These are phyloP conservation scores for Funneliformis mosseae DNA, from an alignment of 192 early-diverging fungal genomes.

Conservation along the genomic window DNA sequence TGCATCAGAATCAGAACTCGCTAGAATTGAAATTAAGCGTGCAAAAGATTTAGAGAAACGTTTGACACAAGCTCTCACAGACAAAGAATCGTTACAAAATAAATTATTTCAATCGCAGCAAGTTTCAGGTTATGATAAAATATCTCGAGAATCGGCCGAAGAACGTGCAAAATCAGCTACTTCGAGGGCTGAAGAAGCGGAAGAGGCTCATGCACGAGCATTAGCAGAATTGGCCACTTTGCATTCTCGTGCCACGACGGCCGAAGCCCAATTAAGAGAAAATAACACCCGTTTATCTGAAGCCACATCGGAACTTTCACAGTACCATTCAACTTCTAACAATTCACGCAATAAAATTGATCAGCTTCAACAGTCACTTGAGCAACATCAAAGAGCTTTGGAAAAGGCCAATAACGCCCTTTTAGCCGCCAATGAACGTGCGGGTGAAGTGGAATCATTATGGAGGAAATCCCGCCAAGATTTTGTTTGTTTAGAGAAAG, in stretches of 20 bases:
- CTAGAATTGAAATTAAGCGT: constrained; percentile 46
- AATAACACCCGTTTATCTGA: constrained; percentile 38
- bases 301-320: constrained; percentile 41
- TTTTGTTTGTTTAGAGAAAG: constrained; percentile 39
- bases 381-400: constrained; percentile 48
- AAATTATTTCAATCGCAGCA: constrained; percentile 50
- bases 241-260: constrained; percentile 45
- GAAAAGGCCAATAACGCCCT: constrained; percentile 47
- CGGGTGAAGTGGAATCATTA: constrained; percentile 43
- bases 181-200: constrained; percentile 51
- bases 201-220: constrained; percentile 51
- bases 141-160: constrained; percentile 48
- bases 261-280: constrained; percentile 48
- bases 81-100: constrained; percentile 42
- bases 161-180: constrained; percentile 49
- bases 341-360: constrained; percentile 36
- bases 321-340: constrained; percentile 40
- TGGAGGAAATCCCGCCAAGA: constrained; percentile 49
- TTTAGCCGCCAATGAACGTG: constrained; percentile 43
- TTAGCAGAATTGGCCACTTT: constrained; percentile 47
- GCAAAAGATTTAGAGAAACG: constrained; percentile 48
- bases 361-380: constrained; percentile 43
- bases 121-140: constrained; percentile 49
- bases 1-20: constrained; percentile 40
- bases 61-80: constrained; percentile 41